phyloP scores from a whole-genome alignment of 208 protist genomes.

The Tritrichomonas foetus region DNA sequence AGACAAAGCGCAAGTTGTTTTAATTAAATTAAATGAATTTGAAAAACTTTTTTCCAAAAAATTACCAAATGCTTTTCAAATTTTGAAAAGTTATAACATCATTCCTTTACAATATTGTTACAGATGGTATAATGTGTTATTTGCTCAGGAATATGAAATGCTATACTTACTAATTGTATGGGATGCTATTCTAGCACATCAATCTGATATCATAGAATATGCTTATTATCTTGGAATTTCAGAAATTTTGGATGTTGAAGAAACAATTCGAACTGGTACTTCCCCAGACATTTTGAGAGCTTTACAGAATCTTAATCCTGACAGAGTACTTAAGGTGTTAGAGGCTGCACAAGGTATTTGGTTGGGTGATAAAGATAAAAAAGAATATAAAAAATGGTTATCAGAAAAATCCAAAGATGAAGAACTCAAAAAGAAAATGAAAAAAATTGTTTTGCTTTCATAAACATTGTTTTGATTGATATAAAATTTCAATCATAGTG shows the following conservation, averaged over 20 bases:
- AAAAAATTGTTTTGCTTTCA: too few relatives aligned
- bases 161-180: not conserved
- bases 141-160: conserved; percentile 18
- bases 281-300: too few relatives aligned
- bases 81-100: not conserved
- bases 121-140: not conserved
- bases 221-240: not conserved
- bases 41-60: not conserved
- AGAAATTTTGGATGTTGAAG: not conserved
- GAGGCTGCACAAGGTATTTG: too few relatives aligned
- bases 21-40: not conserved
- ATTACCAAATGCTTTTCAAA: not conserved
- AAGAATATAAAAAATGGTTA: too few relatives aligned
- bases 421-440: too few relatives aligned
- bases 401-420: too few relatives aligned
- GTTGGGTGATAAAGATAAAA: too few relatives aligned
- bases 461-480: too few relatives aligned
- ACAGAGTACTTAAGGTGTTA: too few relatives aligned
- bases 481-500: too few relatives aligned
- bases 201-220: not conserved
- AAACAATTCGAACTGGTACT: not conserved
- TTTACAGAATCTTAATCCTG: too few relatives aligned
- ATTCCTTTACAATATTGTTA: not conserved
- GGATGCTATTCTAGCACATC: not conserved
- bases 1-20: not conserved